Percentiles rank a stretch among this genome's conserved stretches.
These are phyloP conservation scores for Alternaria brassicicola DNA, from an alignment of 2,329 filamentous ascomycete species.

Conservation along the genomic window DNA sequence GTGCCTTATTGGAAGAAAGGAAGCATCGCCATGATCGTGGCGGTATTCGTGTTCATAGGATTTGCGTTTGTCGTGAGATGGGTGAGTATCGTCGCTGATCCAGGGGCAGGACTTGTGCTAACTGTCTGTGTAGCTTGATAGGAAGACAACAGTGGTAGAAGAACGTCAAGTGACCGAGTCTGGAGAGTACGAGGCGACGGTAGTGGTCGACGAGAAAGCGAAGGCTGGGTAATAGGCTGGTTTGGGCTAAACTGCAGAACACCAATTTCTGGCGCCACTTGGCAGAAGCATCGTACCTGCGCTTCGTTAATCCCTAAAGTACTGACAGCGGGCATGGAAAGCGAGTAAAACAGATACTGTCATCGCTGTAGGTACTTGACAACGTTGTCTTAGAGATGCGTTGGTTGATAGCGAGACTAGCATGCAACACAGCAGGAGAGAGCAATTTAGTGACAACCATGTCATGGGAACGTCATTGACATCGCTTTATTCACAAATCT, in stretches of 20 bases:
- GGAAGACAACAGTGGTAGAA: background rate
- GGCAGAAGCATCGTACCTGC: background rate
- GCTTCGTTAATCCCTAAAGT: background rate
- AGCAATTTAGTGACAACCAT: background rate
- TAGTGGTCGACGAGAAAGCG: background rate
- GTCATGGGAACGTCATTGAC: background rate
- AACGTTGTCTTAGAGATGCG: background rate
- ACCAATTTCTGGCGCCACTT: background rate
- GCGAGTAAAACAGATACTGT: no score
- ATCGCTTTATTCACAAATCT: background rate
- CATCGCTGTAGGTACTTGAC: background rate
- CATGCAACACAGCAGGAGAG: background rate
- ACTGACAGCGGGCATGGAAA: background rate
- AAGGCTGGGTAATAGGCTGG: background rate
- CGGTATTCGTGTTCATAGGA: slow-evolving; percentile 24
- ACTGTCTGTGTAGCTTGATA: slow-evolving; percentile 3
- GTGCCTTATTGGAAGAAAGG: slow-evolving; percentile 52
- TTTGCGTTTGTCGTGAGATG: slow-evolving; percentile 20
- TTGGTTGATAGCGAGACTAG: background rate
- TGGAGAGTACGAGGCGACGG: background rate
- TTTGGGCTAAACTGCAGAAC: background rate
- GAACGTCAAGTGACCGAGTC: background rate
- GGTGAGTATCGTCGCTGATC: slow-evolving; percentile 15
- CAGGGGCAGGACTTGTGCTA: background rate
- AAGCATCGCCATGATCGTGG: slow-evolving; percentile 44